Conservation (phyloP, 768 basidiomycete species). For the Lactifluus pinguis region DNA sequence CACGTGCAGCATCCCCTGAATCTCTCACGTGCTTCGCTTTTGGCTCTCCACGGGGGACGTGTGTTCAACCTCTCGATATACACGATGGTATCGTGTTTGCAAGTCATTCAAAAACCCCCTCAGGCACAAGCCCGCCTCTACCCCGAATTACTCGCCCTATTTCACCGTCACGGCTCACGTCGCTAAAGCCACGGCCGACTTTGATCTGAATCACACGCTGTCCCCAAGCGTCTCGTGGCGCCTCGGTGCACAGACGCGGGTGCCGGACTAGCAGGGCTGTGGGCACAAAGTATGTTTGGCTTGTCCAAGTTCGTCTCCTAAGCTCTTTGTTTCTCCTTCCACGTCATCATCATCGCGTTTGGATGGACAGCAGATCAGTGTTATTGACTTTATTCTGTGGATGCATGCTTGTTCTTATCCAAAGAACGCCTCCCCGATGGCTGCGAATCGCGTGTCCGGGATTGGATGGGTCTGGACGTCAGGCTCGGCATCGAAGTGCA, state of each 20-base stretch:
- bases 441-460: slow-evolving; percentile 57
- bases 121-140: neutral
- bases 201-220: slow-evolving; percentile 28
- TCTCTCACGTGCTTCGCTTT: too few species aligned
- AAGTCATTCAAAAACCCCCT: too few species aligned
- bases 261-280: slow-evolving; percentile 41
- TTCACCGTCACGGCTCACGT: slow-evolving; percentile 2
- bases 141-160: slow-evolving; percentile 7
- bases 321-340: neutral
- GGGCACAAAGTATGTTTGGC: slow-evolving; percentile 55
- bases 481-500: slow-evolving; percentile 28
- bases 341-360: neutral
- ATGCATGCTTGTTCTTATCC: slow-evolving; percentile 43
- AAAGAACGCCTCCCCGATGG: slow-evolving; percentile 65
- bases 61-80: too few species aligned
- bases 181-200: neutral
- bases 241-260: slow-evolving; percentile 55
- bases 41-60: too few species aligned
- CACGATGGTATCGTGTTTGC: too few species aligned
- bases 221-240: slow-evolving; percentile 48
- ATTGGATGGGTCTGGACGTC: slow-evolving; percentile 44
- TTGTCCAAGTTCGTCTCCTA: slow-evolving; percentile 48
- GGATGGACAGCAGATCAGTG: slow-evolving; percentile 43
- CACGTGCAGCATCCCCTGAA: too few species aligned
- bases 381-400: slow-evolving; percentile 62